Conservation (phyloP, 2,329 filamentous ascomycete species). For the Pseudonectria buxi region DNA sequence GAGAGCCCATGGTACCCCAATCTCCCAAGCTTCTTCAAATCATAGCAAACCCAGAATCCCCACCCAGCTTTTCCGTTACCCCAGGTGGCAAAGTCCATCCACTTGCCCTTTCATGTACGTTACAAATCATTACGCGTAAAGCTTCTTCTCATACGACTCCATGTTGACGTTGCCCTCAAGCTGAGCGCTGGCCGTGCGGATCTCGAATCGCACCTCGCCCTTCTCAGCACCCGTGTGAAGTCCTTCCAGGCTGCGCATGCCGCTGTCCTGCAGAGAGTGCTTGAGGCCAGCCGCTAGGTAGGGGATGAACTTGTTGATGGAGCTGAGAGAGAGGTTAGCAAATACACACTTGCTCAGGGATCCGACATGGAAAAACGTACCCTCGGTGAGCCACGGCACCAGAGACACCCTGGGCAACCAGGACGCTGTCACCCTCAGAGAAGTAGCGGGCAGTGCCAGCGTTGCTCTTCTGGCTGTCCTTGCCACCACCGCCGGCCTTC, state of each 20-base stretch:
- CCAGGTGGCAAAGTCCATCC: slow-evolving; percentile 3
- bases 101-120: slow-evolving; percentile 7
- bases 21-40: slow-evolving; percentile 9
- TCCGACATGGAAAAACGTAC: slow-evolving; percentile 26
- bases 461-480: slow-evolving; percentile 73
- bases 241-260: slow-evolving; percentile 69
- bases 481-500: slow-evolving; percentile 73
- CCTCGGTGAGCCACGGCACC: slow-evolving; percentile 75
- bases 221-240: slow-evolving; percentile 69
- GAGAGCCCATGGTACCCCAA: slow-evolving; percentile 7
- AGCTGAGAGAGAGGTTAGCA: slow-evolving; percentile 42
- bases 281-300: slow-evolving; percentile 94
- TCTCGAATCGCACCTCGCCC: slow-evolving; percentile 82
- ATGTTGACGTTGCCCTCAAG: slow-evolving; percentile 96
- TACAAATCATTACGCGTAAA: slow-evolving; percentile 65
- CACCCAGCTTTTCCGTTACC: slow-evolving; percentile 10
- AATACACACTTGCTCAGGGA: background rate
- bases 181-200: slow-evolving; percentile 89
- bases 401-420: slow-evolving; percentile 95
- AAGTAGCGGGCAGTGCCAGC: slow-evolving; percentile 97
- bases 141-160: slow-evolving; percentile 99
- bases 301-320: slow-evolving; percentile 89
- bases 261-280: slow-evolving; percentile 95
- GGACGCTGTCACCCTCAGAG: slow-evolving; percentile 88
- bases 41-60: slow-evolving; percentile 12